A percentile compares a stretch with the other conserved stretches of the same genome.
phyloP scores from a whole-genome alignment of 1,284 basidiomycete genomes.

The Malassezia pachydermatis region DNA sequence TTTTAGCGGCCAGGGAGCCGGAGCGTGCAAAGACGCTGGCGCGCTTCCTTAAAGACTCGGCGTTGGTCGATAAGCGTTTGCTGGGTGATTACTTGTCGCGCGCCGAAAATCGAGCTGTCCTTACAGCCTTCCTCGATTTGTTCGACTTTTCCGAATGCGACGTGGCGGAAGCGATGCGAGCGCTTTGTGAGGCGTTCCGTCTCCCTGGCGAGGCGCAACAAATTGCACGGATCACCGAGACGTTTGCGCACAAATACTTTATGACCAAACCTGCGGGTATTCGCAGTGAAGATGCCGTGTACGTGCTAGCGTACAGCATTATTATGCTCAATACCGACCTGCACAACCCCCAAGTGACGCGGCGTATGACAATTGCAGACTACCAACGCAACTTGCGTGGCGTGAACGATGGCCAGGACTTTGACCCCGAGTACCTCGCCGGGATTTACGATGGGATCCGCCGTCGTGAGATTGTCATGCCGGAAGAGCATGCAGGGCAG shows the following conservation, averaged over 20 bases:
- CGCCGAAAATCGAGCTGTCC: constrained; percentile 72
- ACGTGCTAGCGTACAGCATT: constrained; percentile 86
- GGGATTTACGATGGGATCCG: constrained; percentile 85
- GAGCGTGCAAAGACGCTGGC: constrained; percentile 52
- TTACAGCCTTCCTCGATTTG: constrained; percentile 75
- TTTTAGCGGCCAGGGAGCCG: constrained; percentile 52
- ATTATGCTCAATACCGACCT: constrained; percentile 98
- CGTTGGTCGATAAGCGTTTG: constrained; percentile 80
- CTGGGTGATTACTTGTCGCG: constrained; percentile 87
- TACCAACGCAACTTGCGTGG: constrained; percentile 85
- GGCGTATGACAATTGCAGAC: constrained; percentile 92
- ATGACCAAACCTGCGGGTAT: constrained; percentile 78
- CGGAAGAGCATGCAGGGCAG: constrained; percentile 92
- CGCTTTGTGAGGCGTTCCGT: constrained; percentile 84
- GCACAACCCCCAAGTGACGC: constrained; percentile 96
- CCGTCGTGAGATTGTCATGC: constrained; percentile 90
- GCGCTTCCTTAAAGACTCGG: constrained; percentile 72
- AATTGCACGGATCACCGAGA: constrained; percentile 86
- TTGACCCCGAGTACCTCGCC: constrained; percentile 74
- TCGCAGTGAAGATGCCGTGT: constrained; percentile 81
- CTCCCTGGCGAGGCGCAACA: constrained; percentile 92
- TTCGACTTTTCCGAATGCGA: constrained; percentile 88
- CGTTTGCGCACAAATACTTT: constrained; percentile 84
- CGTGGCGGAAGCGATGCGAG: constrained; percentile 86
- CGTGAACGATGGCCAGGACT: constrained; percentile 77